Conservation (phyloP, 1,139 yeast genomes). For the Yamadazyma dendronema region DNA sequence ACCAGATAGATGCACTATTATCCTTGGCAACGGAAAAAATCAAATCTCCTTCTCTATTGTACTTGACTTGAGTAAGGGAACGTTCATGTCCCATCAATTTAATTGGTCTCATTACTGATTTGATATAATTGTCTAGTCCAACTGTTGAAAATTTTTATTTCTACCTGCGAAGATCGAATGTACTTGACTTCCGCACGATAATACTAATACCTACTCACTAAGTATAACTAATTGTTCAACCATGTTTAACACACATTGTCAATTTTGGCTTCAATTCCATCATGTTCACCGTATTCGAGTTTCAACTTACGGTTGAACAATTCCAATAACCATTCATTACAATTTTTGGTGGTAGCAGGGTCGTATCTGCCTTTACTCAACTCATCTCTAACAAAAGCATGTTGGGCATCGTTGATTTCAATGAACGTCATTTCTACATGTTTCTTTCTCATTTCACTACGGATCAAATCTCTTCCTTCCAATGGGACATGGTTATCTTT, state of each 20-base stretch:
- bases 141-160: slow-evolving; percentile 10
- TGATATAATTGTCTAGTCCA: background rate
- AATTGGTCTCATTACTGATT: slow-evolving; percentile 44
- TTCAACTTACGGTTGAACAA: slow-evolving; percentile 68
- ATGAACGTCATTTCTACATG: slow-evolving; percentile 65
- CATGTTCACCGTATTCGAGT: slow-evolving; percentile 64
- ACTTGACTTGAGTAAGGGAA: slow-evolving; percentile 87
- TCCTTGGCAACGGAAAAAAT: slow-evolving; percentile 93
- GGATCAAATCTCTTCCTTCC: slow-evolving; percentile 71
- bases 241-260: slow-evolving; percentile 61
- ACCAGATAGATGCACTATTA: slow-evolving; percentile 87
- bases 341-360: slow-evolving; percentile 67
- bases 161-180: background rate
- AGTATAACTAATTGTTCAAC: background rate
- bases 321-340: slow-evolving; percentile 67
- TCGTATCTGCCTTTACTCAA: slow-evolving; percentile 76
- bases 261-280: slow-evolving; percentile 45
- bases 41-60: slow-evolving; percentile 92
- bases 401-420: slow-evolving; percentile 76
- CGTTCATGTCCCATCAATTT: slow-evolving; percentile 80
- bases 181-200: background rate
- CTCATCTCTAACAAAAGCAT: slow-evolving; percentile 81
- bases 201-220: background rate
- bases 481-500: slow-evolving; percentile 80
- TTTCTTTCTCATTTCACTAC: slow-evolving; percentile 58